phyloP scores from a whole-genome alignment of 2,329 filamentous ascomycete species.

The Penicillium brevicompactum region DNA sequence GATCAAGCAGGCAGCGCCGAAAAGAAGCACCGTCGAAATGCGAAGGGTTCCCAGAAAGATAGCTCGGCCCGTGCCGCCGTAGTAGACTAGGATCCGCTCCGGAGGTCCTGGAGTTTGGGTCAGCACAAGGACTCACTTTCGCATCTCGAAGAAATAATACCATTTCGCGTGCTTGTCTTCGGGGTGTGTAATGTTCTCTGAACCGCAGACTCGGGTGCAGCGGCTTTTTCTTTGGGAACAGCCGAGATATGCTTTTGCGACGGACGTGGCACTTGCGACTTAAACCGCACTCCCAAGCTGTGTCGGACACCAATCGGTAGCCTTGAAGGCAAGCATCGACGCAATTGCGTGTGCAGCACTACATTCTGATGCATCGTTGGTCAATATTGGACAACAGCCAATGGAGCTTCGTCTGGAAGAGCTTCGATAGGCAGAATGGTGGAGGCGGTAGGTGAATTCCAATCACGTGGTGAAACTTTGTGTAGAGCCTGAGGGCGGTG shows the following conservation, averaged over 20 bases:
- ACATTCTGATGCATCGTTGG: conserved; percentile 29
- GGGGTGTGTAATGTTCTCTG: conserved; percentile 15
- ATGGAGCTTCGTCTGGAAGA: background rate
- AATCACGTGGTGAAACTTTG: too few species aligned
- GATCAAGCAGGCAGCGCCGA: conserved; percentile 66
- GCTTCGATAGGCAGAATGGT: too few species aligned
- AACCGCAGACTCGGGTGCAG: conserved; percentile 15
- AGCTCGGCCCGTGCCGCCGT: conserved; percentile 68
- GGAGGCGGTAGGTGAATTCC: too few species aligned
- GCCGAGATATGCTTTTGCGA: conserved; percentile 24
- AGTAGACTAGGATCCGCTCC: conserved; percentile 67
- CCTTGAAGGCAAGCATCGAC: conserved; percentile 27
- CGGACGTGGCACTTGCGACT: conserved; percentile 29
- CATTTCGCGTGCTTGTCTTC: conserved; percentile 22
- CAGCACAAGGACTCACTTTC: conserved; percentile 1
- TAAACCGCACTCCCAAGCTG: conserved; percentile 30
- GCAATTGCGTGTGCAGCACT: conserved; percentile 34
- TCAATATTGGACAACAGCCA: conserved; percentile 2
- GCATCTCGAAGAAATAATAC: background rate
- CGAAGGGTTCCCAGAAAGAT: conserved; percentile 72
- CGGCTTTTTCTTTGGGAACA: conserved; percentile 24
- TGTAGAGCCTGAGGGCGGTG: too few species aligned
- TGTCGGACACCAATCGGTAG: conserved; percentile 29
- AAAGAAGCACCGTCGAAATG: conserved; percentile 69
- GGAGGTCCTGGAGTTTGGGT: conserved; percentile 34